Conservation (phyloP, 306 rosid genomes). For the Ammopiptanthus mongolicus region DNA sequence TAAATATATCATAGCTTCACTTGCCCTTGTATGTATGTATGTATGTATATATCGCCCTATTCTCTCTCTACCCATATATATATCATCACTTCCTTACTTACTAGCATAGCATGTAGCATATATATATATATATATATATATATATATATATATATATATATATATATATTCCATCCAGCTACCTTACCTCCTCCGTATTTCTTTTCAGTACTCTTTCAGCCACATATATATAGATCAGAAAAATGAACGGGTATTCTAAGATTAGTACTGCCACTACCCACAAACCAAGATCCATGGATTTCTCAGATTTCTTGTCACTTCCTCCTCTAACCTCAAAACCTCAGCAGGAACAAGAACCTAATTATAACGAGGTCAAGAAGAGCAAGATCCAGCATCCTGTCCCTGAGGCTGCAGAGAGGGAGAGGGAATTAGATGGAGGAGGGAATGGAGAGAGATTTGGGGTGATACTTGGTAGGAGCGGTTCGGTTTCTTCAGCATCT, state of each 20-base stretch:
- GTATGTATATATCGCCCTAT: background rate
- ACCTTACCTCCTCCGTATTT: too few relatives aligned
- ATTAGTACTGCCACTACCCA: slow-evolving; percentile 22
- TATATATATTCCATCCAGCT: too few relatives aligned
- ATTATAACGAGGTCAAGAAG: background rate
- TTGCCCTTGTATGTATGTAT: background rate
- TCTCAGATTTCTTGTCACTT: slow-evolving; percentile 33
- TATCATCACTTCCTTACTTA: too few relatives aligned
- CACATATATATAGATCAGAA: background rate
- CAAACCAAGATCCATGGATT: slow-evolving; percentile 56
- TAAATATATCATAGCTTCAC: background rate
- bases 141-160: too few relatives aligned
- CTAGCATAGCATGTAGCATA: too few relatives aligned
- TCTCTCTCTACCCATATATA: background rate
- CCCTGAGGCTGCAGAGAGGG: background rate
- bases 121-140: too few relatives aligned
- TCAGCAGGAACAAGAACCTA: background rate
- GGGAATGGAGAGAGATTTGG: slow-evolving; percentile 28
- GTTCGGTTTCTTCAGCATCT: slow-evolving; percentile 35
- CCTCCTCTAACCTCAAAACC: slow-evolving; percentile 25
- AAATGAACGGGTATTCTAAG: slow-evolving; percentile 54
- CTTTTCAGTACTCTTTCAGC: too few relatives aligned
- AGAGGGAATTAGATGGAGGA: background rate
- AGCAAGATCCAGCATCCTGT: background rate
- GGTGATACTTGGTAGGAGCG: slow-evolving; percentile 32